phyloP scores from a whole-genome alignment of 2,329 filamentous ascomycete species.

The Alternaria sp. region DNA sequence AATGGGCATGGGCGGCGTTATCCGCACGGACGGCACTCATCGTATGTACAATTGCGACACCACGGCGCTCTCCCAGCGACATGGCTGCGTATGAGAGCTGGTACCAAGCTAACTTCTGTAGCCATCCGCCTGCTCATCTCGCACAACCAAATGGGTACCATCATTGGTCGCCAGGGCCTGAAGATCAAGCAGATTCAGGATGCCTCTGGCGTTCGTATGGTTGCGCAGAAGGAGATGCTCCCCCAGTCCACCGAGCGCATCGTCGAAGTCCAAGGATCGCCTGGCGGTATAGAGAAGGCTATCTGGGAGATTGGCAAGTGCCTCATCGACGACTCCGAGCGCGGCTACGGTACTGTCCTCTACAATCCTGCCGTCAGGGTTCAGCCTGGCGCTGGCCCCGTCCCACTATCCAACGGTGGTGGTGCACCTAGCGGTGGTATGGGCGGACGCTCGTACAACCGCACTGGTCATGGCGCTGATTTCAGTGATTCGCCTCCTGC shows the following conservation, averaged over 20 bases:
- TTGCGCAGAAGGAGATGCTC: conserved; percentile 99
- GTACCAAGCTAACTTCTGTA: conserved; percentile 52
- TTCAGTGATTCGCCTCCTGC: conserved; percentile 84
- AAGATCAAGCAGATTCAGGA: conserved; percentile 99
- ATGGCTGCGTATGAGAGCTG: not conserved
- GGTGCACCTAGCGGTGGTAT: conserved; percentile 61
- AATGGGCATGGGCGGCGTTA: conserved; percentile 93
- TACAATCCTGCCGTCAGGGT: conserved; percentile 97
- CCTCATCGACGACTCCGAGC: conserved; percentile 96
- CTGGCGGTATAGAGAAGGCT: conserved; percentile 93
- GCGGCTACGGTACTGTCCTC: conserved; percentile 93
- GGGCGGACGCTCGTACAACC: conserved; percentile 73
- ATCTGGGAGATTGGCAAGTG: conserved; percentile 99
- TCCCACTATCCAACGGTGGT: conserved; percentile 62
- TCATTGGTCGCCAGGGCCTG: conserved; percentile 93
- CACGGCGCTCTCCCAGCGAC: not conserved
- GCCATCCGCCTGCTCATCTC: conserved; percentile 98
- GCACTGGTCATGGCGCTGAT: conserved; percentile 95
- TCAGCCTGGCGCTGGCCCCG: conserved; percentile 66
- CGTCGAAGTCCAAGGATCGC: conserved; percentile 94
- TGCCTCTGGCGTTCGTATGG: conserved; percentile 95
- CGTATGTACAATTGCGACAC: conserved; percentile 67
- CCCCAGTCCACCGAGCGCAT: conserved; percentile 98
- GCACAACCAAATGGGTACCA: conserved; percentile 99
- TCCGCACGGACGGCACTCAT: conserved; percentile 85